These are phyloP conservation scores for Cnidoscolus chayamansa DNA, from an alignment of 441 rosid species.

Conservation along the genomic window DNA sequence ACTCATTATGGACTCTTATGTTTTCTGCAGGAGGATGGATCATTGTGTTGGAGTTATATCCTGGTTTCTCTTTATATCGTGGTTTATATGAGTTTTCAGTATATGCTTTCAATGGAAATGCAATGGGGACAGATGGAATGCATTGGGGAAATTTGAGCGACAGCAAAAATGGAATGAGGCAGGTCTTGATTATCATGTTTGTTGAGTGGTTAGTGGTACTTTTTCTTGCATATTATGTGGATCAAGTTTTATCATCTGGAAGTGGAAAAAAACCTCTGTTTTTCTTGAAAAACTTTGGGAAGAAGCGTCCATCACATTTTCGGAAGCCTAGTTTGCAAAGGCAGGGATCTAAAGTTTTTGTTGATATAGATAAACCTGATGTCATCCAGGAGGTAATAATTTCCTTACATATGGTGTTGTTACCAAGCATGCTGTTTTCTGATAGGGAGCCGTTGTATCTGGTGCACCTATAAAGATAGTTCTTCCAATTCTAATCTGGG, in stretches of 20 bases:
- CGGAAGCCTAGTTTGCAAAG: conserved; percentile 49
- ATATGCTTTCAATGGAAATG: conserved; percentile 51
- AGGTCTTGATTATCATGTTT: conserved; percentile 60
- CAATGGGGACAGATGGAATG: conserved; percentile 72
- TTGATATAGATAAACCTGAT: conserved; percentile 79
- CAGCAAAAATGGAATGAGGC: conserved; percentile 66
- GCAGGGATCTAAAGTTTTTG: conserved; percentile 66
- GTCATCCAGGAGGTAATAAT: conserved; percentile 74
- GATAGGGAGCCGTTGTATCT: background rate
- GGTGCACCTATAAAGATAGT: background rate
- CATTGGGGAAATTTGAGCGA: conserved; percentile 61
- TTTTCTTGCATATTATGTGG: conserved; percentile 60
- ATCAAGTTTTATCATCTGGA: conserved; percentile 58
- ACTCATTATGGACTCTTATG: conserved; percentile 14
- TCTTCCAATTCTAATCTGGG: background rate
- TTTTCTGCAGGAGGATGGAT: conserved; percentile 64
- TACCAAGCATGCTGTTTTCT: background rate
- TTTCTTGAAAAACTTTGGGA: conserved; percentile 45
- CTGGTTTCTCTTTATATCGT: conserved; percentile 83
- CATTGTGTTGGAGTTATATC: conserved; percentile 72
- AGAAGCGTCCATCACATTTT: conserved; percentile 37
- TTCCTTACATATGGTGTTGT: conserved; percentile 15
- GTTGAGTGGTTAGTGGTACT: conserved; percentile 76
- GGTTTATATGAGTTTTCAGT: conserved; percentile 87
- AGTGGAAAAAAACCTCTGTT: conserved; percentile 59